Evolutionary conservation across 768 basidiomycete genomes (phyloP), one percentile per base, ranked within the genome.

Genomic region (Lactarius akahatsu): DNA sequence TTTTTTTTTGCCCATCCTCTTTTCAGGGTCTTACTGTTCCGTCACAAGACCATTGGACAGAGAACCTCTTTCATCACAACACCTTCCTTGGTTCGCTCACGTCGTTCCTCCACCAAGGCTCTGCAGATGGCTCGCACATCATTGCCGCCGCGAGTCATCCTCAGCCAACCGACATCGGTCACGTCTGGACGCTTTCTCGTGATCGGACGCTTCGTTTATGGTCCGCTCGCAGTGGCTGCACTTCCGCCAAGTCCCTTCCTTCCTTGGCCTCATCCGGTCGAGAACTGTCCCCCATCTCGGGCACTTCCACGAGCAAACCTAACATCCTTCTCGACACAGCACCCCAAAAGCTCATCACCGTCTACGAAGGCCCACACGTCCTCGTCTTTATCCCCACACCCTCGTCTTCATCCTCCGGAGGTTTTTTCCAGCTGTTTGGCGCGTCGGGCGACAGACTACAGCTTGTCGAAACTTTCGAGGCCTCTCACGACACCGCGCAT

Each of bases 161-260:
- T 50, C 89, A 87, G 77, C 90, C 90, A 20, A 89, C 88, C 16
- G 90, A 91, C 73, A 80, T 90, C 64, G 83, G 81, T 41, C 82
- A 91, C 71, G 79, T 89, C 26, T 96, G 92, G 85, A 89, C 94
- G 1, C 82, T 98, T 50, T 94, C 95, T 10, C 83, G 94, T 62
- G 94, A 97, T 78, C 84, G 90, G 62, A 89, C 87, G 40, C 80
- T 98, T 50, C 84, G 94, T 45, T 80, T 91, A 52, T 98, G 95
- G 95, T 89, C 90, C 69, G 82, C 87, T 34, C 85, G 88, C 74
- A 80, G 85, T 62, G 88, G 88, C 54, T 89, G 91, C 73, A 82
- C 89, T n/a, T 83, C 86, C 36, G 84, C 85, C 38, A 87, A 83
- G 73, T 75, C 78, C 13, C 76, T 91, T 54, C 79, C 84, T 13